Percentiles rank a stretch among this genome's conserved stretches.
Evolutionary conservation across 176 grass and related monocot genomes (phyloP).

Genomic region (Tillandsia leiboldiana): DNA sequence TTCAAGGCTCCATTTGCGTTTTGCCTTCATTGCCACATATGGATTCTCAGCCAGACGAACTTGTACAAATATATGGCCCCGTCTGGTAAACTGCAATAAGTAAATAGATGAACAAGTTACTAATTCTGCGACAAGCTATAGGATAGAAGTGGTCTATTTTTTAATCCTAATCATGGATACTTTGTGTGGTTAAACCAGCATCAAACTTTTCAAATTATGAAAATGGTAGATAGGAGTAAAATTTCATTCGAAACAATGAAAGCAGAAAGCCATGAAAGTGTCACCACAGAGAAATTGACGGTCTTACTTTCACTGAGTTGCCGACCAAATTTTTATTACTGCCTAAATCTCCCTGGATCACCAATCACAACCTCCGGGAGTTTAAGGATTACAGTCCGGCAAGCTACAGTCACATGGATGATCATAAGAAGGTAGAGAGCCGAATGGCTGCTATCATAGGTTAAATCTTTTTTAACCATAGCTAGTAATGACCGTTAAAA

Average conservation of each 20-base stretch:
- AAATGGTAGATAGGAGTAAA: background rate
- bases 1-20: constrained; percentile 30
- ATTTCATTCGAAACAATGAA: background rate
- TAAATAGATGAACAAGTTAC: constrained; percentile 20
- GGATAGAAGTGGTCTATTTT: background rate
- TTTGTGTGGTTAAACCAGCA: too few relatives aligned
- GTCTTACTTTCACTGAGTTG: constrained; percentile 91
- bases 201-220: too few relatives aligned
- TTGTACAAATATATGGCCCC: constrained; percentile 86
- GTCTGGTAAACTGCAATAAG: constrained; percentile 67
- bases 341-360: constrained; percentile 84
- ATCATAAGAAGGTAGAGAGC: constrained; percentile 15
- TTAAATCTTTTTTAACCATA: too few relatives aligned
- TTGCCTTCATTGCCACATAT: constrained; percentile 19
- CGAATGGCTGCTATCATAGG: background rate
- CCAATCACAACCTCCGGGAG: constrained; percentile 76
- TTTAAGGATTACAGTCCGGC: constrained; percentile 74
- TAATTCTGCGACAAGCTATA: background rate
- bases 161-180: background rate
- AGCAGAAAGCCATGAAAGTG: constrained; percentile 1
- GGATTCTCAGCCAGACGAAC: constrained; percentile 58
- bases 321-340: constrained; percentile 94
- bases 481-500: too few relatives aligned
- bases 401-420: constrained; percentile 43
- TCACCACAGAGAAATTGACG: constrained; percentile 14